Conservation (phyloP, 2,329 filamentous ascomycete species). For the Trichoderma aggressivum region DNA sequence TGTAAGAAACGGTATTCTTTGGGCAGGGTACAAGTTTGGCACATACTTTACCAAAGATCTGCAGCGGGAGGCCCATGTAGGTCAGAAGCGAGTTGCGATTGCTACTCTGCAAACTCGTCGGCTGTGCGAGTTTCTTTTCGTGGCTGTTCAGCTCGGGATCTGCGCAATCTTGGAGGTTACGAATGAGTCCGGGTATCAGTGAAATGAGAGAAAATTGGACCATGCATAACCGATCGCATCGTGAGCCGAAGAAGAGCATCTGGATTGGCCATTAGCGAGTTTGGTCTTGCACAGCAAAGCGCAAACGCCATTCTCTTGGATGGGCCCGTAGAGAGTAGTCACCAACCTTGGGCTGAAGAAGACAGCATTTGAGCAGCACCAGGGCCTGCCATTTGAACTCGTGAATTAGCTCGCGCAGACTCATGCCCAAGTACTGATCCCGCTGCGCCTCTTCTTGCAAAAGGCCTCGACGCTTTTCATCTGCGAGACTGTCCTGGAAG, state of each 20-base stretch:
- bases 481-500: slow-evolving; percentile 84
- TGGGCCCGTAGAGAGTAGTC: not conserved
- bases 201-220: slow-evolving; percentile 97
- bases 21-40: not conserved
- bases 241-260: slow-evolving; percentile 99
- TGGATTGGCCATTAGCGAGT: slow-evolving; percentile 34
- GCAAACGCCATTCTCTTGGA: not conserved
- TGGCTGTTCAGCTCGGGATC: slow-evolving; percentile 88
- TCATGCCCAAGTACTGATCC: slow-evolving; percentile 86
- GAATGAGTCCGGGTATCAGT: slow-evolving; percentile 86
- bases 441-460: slow-evolving; percentile 66
- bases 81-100: slow-evolving; percentile 84
- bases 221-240: slow-evolving; percentile 94
- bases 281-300: no score
- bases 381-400: slow-evolving; percentile 95
- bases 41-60: slow-evolving; percentile 84
- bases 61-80: slow-evolving; percentile 92
- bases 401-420: slow-evolving; percentile 83
- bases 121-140: slow-evolving; percentile 68
- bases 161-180: slow-evolving; percentile 89
- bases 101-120: slow-evolving; percentile 85
- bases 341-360: slow-evolving; percentile 87
- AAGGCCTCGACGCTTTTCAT: slow-evolving; percentile 57
- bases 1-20: not conserved
- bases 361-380: slow-evolving; percentile 86